Conservation (phyloP, 352 stramenopile species). For the Lagenidium giganteum region DNA sequence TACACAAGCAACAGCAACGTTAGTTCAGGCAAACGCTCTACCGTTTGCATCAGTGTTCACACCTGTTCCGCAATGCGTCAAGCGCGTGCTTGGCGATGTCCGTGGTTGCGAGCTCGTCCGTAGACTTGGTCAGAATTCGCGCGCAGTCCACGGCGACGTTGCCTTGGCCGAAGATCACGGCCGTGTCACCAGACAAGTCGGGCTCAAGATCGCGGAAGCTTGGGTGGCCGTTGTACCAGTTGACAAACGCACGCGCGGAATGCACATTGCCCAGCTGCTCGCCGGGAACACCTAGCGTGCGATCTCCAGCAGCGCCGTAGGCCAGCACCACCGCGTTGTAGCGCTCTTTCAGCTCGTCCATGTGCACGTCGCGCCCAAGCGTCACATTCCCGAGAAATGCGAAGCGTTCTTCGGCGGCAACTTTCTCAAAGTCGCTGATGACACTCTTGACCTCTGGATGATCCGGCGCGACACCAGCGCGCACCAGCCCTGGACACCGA, state of each 20-base stretch:
- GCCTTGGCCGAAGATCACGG: slow-evolving; percentile 96
- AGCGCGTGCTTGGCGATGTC: slow-evolving; percentile 92
- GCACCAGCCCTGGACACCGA: slow-evolving; percentile 81
- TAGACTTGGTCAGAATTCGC: slow-evolving; percentile 91
- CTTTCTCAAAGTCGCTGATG: slow-evolving; percentile 94
- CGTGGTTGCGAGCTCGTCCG: slow-evolving; percentile 84
- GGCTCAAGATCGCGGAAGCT: slow-evolving; percentile 86
- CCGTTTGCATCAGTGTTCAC: neutral
- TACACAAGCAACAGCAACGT: neutral
- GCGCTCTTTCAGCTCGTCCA: slow-evolving; percentile 81
- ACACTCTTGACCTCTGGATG: slow-evolving; percentile 99
- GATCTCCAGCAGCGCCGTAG: slow-evolving; percentile 93
- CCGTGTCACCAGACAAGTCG: slow-evolving; percentile 55
- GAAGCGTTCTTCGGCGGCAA: slow-evolving; percentile 77
- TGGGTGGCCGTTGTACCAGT: slow-evolving; percentile 99
- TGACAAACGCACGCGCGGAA: slow-evolving; percentile 93
- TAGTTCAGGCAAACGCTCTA: neutral
- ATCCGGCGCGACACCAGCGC: slow-evolving; percentile 96
- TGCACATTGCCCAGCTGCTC: slow-evolving; percentile 77
- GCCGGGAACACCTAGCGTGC: slow-evolving; percentile 80
- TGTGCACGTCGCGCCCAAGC: slow-evolving; percentile 81
- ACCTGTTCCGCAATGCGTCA: slow-evolving; percentile 68
- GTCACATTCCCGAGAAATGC: slow-evolving; percentile 89
- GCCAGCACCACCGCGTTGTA: slow-evolving; percentile 96
- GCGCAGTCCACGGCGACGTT: slow-evolving; percentile 98